Conservation (phyloP, 2,329 filamentous ascomycete genomes). For the Cladophialophora immunda region DNA sequence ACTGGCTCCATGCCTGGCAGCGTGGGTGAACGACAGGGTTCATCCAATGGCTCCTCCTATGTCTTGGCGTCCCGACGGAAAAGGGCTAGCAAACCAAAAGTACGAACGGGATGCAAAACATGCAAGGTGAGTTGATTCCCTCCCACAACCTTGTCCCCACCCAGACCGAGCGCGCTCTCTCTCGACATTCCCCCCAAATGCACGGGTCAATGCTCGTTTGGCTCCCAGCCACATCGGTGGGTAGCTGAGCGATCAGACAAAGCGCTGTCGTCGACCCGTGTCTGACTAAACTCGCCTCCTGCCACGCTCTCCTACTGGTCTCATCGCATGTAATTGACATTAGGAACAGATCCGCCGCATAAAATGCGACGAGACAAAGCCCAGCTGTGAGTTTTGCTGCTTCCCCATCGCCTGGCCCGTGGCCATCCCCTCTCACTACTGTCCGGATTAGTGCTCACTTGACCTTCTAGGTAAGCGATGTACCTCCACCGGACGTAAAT, state of each 20-base stretch:
- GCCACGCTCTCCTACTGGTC: constrained; percentile 21
- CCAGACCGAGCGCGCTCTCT: neutral
- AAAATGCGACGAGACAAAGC: constrained; percentile 56
- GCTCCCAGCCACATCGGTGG: constrained; percentile 15
- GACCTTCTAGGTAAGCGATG: constrained; percentile 61
- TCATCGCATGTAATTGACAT: constrained; percentile 14
- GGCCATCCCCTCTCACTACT: constrained; percentile 12
- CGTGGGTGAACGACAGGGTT: neutral
- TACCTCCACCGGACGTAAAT: constrained; percentile 65
- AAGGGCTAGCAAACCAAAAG: constrained; percentile 40
- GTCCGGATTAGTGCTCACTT: constrained; percentile 31
- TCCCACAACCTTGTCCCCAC: neutral
- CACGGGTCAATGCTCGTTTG: constrained; percentile 24
- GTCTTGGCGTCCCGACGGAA: constrained; percentile 29
- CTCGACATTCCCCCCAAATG: constrained; percentile 14
- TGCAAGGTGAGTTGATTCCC: constrained; percentile 38
- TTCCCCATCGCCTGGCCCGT: constrained; percentile 12
- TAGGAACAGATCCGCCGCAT: constrained; percentile 48
- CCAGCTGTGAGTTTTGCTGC: constrained; percentile 45
- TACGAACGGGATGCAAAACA: constrained; percentile 41
- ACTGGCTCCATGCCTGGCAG: constrained; percentile 12
- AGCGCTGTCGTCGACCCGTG: constrained; percentile 14
- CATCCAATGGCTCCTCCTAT: constrained; percentile 14
- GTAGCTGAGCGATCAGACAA: constrained; percentile 27
- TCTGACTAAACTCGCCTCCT: constrained; percentile 25